phyloP scores from a whole-genome alignment of 352 stramenopile species.

The Globisporangium acanthophoron region DNA sequence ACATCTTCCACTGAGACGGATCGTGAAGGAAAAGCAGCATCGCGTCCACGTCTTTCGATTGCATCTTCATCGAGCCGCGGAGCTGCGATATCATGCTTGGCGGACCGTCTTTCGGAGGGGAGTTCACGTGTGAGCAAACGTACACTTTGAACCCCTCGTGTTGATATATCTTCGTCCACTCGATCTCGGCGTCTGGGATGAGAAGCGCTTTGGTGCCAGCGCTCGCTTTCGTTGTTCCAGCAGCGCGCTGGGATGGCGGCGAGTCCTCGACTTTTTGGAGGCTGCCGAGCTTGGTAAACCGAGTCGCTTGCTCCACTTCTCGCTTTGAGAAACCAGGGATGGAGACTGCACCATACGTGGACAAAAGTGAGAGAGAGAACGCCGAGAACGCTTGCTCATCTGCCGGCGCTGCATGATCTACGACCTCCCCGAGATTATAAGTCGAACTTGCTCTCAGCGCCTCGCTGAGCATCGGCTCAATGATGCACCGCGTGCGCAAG shows the following conservation, averaged over 20 bases:
- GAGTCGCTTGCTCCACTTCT: constrained; percentile 26
- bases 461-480: neutral
- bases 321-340: constrained; percentile 28
- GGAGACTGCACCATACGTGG: constrained; percentile 21
- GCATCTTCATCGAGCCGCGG: constrained; percentile 19
- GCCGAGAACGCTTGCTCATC: constrained; percentile 24
- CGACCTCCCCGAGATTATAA: neutral
- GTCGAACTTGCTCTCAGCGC: neutral
- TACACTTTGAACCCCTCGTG: constrained; percentile 6
- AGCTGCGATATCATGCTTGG: constrained; percentile 13
- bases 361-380: constrained; percentile 23
- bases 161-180: constrained; percentile 13
- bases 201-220: constrained; percentile 13
- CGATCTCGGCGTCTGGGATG: constrained; percentile 7
- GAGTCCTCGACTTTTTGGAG: constrained; percentile 2
- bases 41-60: constrained; percentile 12
- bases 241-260: neutral
- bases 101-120: neutral
- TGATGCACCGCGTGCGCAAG: constrained; percentile 7
- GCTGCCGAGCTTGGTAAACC: constrained; percentile 21
- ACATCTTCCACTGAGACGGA: constrained; percentile 13
- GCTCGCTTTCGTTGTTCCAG: neutral
- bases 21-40: constrained; percentile 21
- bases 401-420: neutral
- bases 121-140: constrained; percentile 1